phyloP scores from a whole-genome alignment of 2,329 filamentous ascomycete species.

The Trichoderma atroviride region DNA sequence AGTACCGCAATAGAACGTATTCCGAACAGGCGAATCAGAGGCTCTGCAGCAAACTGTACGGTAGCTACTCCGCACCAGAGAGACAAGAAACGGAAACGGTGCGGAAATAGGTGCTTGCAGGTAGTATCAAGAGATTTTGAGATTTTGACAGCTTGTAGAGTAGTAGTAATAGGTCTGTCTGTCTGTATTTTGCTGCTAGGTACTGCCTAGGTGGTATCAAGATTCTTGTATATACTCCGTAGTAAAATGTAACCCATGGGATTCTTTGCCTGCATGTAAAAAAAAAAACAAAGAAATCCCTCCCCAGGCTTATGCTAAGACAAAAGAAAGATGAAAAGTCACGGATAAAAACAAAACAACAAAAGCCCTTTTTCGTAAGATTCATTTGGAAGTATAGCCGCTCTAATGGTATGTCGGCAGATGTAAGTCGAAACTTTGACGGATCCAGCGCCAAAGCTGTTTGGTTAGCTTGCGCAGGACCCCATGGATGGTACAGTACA shows the following conservation, averaged over 20 bases:
- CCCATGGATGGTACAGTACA: conserved; percentile 1
- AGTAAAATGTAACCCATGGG: neutral
- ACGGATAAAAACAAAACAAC: neutral
- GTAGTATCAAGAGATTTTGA: neutral
- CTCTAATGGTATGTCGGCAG: conserved; percentile 20
- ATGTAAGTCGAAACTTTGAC: conserved; percentile 21
- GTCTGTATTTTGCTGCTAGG: conserved; percentile 9
- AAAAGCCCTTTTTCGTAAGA: conserved; percentile 7
- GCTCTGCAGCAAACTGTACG: neutral
- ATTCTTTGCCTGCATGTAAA: neutral
- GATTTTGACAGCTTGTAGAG: neutral
- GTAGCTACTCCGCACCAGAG: neutral
- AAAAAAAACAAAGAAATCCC: neutral
- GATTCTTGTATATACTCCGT: neutral
- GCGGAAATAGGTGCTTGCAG: too few species aligned
- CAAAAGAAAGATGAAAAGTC: neutral
- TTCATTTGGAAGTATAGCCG: conserved; percentile 2
- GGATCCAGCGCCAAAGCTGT: conserved; percentile 1
- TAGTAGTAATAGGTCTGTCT: neutral
- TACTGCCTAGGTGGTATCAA: conserved; percentile 3
- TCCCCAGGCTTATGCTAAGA: neutral
- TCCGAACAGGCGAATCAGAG: neutral
- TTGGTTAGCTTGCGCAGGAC: conserved; percentile 4
- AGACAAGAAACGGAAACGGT: neutral
- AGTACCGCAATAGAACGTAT: neutral